Evolutionary conservation across 345 rosid genomes (phyloP).

Genomic region (Eucalyptus guilfoylei): DNA sequence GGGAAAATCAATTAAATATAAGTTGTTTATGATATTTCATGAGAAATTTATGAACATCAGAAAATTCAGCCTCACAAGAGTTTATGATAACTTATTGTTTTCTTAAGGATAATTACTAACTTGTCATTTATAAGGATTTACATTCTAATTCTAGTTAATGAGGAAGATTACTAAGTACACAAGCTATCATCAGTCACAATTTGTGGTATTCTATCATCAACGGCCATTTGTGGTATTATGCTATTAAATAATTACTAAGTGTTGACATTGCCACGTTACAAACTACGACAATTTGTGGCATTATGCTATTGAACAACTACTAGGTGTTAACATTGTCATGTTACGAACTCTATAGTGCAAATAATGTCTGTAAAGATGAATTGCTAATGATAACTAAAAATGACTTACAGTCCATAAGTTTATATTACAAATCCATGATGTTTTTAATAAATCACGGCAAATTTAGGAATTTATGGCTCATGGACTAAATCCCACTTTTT

Average conservation of each 20-base stretch:
- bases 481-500: neutral
- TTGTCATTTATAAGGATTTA: neutral
- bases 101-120: neutral
- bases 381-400: neutral
- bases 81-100: neutral
- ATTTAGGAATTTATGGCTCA: neutral
- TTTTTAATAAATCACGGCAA: rapidly evolving
- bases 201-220: rapidly evolving
- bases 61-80: neutral
- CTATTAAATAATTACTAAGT: neutral
- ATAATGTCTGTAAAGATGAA: neutral
- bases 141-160: neutral
- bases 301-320: neutral
- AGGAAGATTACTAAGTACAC: neutral
- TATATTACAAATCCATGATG: neutral
- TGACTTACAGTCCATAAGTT: neutral
- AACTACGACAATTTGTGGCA: neutral
- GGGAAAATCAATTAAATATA: neutral
- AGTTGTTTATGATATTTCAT: neutral
- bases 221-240: neutral
- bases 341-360: neutral
- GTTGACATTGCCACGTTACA: neutral
- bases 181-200: rapidly evolving
- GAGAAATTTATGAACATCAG: neutral
- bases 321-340: neutral